Evolutionary conservation across 495 filamentous ascomycete species (phyloP).

Genomic region (Monascus purpureus): DNA sequence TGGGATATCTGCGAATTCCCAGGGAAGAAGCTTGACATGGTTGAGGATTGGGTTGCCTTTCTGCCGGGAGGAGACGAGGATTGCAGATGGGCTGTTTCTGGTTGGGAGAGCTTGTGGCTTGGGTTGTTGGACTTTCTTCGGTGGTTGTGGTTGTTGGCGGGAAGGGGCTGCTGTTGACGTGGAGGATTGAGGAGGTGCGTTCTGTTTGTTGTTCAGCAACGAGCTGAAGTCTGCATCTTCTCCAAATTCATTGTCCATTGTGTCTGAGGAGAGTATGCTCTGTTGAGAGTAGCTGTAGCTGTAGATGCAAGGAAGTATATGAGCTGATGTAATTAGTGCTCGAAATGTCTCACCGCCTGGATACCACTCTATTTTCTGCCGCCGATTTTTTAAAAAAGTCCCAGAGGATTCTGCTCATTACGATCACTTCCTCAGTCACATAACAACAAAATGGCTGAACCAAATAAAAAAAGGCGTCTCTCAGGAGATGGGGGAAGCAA

Average conservation of each 20-base stretch:
- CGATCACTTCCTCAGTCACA: constrained; percentile 7
- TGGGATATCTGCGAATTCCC: constrained; percentile 93
- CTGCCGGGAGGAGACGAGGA: constrained; percentile 74
- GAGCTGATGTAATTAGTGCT: background rate
- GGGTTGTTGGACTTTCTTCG: constrained; percentile 62
- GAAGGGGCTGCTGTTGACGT: constrained; percentile 7
- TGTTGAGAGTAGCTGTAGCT: constrained; percentile 5
- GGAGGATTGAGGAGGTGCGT: constrained; percentile 4
- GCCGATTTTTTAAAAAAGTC: constrained; percentile 26
- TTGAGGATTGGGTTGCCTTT: constrained; percentile 92
- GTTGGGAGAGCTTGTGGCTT: constrained; percentile 68
- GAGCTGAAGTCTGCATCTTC: constrained; percentile 44
- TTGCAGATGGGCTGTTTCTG: constrained; percentile 56
- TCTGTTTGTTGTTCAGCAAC: constrained; percentile 33
- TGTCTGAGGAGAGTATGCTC: too few relatives aligned
- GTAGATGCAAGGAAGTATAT: constrained; percentile 6
- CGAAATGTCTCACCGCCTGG: constrained; percentile 10
- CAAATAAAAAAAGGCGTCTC: constrained; percentile 18
- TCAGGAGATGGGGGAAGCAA: constrained; percentile 12
- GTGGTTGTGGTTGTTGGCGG: constrained; percentile 4
- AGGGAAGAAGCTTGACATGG: constrained; percentile 66
- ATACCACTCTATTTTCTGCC: constrained; percentile 27
- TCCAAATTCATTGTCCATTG: constrained; percentile 47
- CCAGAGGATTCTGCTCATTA: too few relatives aligned
- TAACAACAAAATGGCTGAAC: constrained; percentile 18